Conservation (phyloP, 2,329 filamentous ascomycete genomes). For the Emmonsiellopsis sp. region DNA sequence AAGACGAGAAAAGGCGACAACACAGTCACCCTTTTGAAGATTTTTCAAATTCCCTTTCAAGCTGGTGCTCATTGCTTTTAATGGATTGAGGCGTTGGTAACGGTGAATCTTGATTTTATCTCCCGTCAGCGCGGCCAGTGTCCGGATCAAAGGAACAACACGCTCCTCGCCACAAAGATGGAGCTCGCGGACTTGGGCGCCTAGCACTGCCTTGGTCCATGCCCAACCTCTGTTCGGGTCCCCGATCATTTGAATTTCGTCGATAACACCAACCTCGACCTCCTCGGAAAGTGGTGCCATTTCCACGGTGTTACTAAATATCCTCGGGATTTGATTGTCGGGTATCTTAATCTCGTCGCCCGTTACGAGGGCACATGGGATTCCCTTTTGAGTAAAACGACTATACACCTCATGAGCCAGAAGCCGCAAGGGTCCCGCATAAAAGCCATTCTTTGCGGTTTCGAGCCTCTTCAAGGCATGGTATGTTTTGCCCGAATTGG, state of each 20-base stretch:
- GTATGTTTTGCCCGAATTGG: constrained; percentile 97
- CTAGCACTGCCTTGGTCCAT: constrained; percentile 86
- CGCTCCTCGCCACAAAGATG: constrained; percentile 90
- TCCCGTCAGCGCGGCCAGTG: constrained; percentile 68
- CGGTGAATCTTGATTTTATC: constrained; percentile 73
- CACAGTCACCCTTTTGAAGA: constrained; percentile 79
- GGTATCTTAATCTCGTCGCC: constrained; percentile 79
- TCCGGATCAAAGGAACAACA: constrained; percentile 66
- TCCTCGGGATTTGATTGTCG: constrained; percentile 44
- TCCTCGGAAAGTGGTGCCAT: constrained; percentile 57
- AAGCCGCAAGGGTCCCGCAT: constrained; percentile 80
- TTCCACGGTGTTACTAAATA: constrained; percentile 87
- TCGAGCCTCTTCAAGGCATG: constrained; percentile 81
- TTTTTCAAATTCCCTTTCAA: constrained; percentile 55
- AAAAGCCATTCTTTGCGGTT: constrained; percentile 65
- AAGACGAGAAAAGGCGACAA: constrained; percentile 78
- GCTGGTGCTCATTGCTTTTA: constrained; percentile 57
- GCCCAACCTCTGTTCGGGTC: constrained; percentile 75
- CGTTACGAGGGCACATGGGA: constrained; percentile 70
- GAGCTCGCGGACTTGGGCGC: constrained; percentile 76
- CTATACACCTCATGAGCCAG: constrained; percentile 91
- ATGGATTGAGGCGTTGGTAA: constrained; percentile 74
- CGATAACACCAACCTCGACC: constrained; percentile 87
- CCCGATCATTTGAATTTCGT: constrained; percentile 97
- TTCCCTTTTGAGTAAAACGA: constrained; percentile 71